Base-by-base conservation (phyloP, 192 early-diverging fungal genomes). In the Phlyctochytrium bullatum region DNA sequence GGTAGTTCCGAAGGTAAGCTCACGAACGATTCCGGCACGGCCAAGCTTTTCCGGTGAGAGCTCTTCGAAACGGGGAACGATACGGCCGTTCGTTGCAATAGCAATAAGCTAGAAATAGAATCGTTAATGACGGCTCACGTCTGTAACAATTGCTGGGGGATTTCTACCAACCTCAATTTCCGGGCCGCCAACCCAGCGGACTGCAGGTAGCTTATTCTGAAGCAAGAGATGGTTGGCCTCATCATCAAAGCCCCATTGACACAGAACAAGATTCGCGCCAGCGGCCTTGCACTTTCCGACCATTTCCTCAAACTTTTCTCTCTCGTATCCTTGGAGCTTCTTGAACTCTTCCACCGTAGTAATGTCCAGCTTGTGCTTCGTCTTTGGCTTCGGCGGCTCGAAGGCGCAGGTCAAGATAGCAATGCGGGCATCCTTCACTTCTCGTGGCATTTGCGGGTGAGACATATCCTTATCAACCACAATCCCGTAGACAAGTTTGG, bases 231-330 rank as follows among this genome's bases (percentile, higher is more conserved):
- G 96, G 83, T 99, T 99, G 51, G 97, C 97, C 78, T 99, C 97
- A 72, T 99, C 97, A 80, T 99, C 97, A 71, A 99, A 99, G 60
- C 97, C 97, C 97, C 97, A 99, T 78, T 99, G 97, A 83, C 97
- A 99, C 53, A 96, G 93, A 50, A 98, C 97, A 52, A 98, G 73
- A 80, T 97, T 99, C 58, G 97, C 96, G 28, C 97, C 97, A 67
- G 91, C 88, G 60, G 97, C 92, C 87, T 99, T 99, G 70, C 98
- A 95, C 73, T 91, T 89, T 64, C 88, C 85, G 60, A 99, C 93
- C 97, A 99, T 99, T 36, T 86, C 86, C 73, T 94, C 89, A 73
- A 99, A 99, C 79, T 96, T 97, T 64, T 94, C 89, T 65, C 85
- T 88, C 80, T 99, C 97, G 75, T 97, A 99, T 59, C 77, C 79